Conservation (phyloP, 176 grass and related monocot genomes). For the Eleusine indica region DNA sequence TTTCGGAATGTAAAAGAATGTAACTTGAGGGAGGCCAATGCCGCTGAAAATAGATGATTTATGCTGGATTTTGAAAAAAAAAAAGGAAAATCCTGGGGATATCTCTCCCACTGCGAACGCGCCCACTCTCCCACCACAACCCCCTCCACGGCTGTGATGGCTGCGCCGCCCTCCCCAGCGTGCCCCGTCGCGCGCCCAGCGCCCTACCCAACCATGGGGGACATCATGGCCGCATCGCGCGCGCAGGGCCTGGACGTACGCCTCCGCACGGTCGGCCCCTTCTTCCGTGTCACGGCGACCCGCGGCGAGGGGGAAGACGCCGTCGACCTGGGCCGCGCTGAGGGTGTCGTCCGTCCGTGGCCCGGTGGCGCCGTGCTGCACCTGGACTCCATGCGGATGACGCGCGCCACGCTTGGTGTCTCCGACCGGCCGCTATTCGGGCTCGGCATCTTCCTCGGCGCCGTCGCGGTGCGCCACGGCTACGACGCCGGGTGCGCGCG, state of each 20-base stretch:
- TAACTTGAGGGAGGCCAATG: too few relatives aligned
- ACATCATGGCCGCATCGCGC: conserved; percentile 64
- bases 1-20: too few relatives aligned
- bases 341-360: conserved; percentile 77
- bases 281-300: conserved; percentile 64
- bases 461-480: conserved; percentile 75
- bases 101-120: conserved; percentile 1
- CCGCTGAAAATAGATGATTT: too few relatives aligned
- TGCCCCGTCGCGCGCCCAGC: background rate
- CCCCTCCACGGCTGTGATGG: background rate
- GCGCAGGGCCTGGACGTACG: conserved; percentile 64
- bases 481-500: conserved; percentile 78
- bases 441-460: conserved; percentile 79
- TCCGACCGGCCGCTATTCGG: conserved; percentile 77
- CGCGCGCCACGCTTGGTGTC: conserved; percentile 52
- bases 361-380: conserved; percentile 64
- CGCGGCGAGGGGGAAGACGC: conserved; percentile 7
- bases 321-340: conserved; percentile 65
- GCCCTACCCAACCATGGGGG: conserved; percentile 63
- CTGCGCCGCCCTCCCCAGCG: conserved; percentile 9
- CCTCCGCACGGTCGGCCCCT: conserved; percentile 65
- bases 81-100: background rate
- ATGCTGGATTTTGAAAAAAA: background rate
- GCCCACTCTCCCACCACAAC: conserved; percentile 15
- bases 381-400: conserved; percentile 81